Conservation (phyloP, 73 alveolate genomes). For the Stentor coeruleus region DNA sequence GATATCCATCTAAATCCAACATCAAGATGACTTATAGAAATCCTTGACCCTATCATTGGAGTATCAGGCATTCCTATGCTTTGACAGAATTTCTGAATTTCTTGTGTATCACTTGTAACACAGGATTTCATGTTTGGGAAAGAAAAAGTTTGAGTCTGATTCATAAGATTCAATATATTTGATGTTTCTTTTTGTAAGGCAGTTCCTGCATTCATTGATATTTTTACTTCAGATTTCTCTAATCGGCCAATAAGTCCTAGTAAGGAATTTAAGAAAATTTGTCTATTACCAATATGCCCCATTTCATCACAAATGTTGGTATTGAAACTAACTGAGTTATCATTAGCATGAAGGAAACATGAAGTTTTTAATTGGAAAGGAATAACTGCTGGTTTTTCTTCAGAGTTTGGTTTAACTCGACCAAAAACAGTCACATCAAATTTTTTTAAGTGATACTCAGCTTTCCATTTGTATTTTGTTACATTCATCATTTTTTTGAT, state of each 20-base stretch:
- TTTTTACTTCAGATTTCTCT: not conserved
- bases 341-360: not conserved
- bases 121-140: not conserved
- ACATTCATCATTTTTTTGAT: not conserved
- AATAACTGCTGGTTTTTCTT: not conserved
- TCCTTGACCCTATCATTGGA: not conserved
- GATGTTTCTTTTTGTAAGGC: not conserved
- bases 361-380: conserved; percentile 11
- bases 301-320: not conserved
- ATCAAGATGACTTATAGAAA: not conserved
- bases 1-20: not conserved
- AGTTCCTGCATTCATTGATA: not conserved
- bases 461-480: conserved; percentile 15
- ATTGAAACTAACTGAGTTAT: not conserved
- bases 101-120: not conserved
- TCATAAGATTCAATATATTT: not conserved
- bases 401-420: not conserved
- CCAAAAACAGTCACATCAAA: not conserved
- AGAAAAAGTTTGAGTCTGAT: not conserved
- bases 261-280: not conserved
- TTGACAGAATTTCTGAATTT: not conserved
- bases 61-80: not conserved
- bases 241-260: not conserved
- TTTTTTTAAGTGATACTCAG: not conserved
- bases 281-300: not conserved